A percentile compares a stretch with the other conserved stretches of the same genome.
Conservation (phyloP, 148 eudicot species). For the Amaranthus hypochondriacus region DNA sequence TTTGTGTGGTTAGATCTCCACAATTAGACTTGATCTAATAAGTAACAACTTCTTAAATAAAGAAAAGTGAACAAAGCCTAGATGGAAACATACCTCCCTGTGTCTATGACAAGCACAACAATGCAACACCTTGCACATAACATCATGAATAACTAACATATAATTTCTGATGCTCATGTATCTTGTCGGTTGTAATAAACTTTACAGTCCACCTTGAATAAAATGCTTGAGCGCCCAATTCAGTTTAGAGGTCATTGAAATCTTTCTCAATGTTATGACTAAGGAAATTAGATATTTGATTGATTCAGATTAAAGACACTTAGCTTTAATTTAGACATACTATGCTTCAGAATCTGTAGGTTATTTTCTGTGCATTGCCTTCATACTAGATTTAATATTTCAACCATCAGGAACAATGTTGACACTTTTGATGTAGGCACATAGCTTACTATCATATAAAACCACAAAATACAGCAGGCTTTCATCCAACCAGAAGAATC, state of each 20-base stretch:
- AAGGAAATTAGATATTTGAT: neutral
- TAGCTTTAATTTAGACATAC: neutral
- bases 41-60: too few relatives aligned
- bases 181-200: neutral
- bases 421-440: neutral
- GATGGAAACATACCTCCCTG: too few relatives aligned
- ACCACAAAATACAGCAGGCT: neutral
- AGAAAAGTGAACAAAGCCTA: too few relatives aligned
- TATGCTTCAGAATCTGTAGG: neutral
- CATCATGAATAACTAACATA: neutral
- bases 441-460: neutral
- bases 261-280: neutral
- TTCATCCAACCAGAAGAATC: neutral
- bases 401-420: neutral
- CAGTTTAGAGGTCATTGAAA: neutral
- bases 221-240: neutral
- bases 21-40: too few relatives aligned
- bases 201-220: neutral
- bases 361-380: neutral
- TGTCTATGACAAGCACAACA: too few relatives aligned
- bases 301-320: neutral
- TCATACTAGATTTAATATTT: neutral
- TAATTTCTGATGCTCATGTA: neutral
- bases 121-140: too few relatives aligned
- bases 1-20: too few relatives aligned